These are phyloP conservation scores for Orbilia javanica DNA, from an alignment of 2,329 filamentous ascomycete genomes.

Conservation along the genomic window DNA sequence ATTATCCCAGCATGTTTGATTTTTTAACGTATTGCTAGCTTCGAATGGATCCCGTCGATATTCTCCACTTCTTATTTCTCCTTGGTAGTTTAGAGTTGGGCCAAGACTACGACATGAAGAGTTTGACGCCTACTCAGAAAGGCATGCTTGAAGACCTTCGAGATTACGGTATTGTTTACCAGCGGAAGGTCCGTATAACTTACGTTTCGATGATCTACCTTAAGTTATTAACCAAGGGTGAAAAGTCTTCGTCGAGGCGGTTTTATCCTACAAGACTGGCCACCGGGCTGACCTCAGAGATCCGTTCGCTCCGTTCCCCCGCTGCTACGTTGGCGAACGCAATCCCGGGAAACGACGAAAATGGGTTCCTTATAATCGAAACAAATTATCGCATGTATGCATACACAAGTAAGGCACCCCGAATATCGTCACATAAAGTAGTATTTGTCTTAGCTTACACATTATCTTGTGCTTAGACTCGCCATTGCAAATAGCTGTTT, in stretches of 20 bases:
- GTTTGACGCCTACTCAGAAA: constrained; percentile 82
- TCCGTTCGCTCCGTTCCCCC: constrained; percentile 77
- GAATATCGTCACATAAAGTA: background rate
- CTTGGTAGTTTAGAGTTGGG: constrained; percentile 93
- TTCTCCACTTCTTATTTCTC: constrained; percentile 95
- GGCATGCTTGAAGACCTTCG: constrained; percentile 91
- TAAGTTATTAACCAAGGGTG: background rate
- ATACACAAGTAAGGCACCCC: constrained; percentile 74
- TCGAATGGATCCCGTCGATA: constrained; percentile 88
- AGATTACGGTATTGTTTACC: constrained; percentile 91
- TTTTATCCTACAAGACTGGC: constrained; percentile 94
- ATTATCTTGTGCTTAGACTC: constrained; percentile 70
- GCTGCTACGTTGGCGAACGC: constrained; percentile 78
- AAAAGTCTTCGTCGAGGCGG: constrained; percentile 65
- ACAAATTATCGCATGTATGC: constrained; percentile 98
- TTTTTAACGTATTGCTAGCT: constrained; percentile 65
- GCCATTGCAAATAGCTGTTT: constrained; percentile 91
- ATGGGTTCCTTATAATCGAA: constrained; percentile 93
- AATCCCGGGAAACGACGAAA: constrained; percentile 68
- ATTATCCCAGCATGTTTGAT: background rate
- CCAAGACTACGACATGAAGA: constrained; percentile 86
- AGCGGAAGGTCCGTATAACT: constrained; percentile 57
- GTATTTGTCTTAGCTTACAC: background rate
- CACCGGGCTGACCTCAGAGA: constrained; percentile 86
- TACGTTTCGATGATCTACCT: background rate